phyloP scores from a whole-genome alignment of 768 basidiomycete genomes.

The Auricularia heimuer region DNA sequence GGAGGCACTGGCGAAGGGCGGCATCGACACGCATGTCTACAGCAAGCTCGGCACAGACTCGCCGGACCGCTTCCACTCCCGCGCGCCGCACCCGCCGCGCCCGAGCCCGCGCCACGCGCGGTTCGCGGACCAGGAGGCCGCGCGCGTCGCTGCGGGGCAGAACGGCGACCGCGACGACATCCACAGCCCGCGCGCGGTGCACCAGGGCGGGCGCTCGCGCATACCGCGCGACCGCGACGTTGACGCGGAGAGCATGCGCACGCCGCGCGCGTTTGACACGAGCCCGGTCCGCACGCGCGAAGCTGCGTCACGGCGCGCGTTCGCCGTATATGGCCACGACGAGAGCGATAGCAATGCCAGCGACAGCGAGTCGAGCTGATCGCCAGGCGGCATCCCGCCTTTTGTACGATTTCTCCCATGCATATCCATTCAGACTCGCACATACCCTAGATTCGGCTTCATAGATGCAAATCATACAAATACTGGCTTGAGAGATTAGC shows the following conservation, averaged over 20 bases:
- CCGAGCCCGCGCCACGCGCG: conserved; percentile 40
- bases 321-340: conserved; percentile 83
- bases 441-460: not conserved
- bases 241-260: conserved; percentile 45
- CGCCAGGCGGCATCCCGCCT: too few relatives aligned
- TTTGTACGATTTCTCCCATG: too few relatives aligned
- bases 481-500: too few relatives aligned
- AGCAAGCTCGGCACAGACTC: conserved; percentile 45
- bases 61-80: conserved; percentile 44
- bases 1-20: conserved; percentile 11
- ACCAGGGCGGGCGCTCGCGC: conserved; percentile 38
- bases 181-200: conserved; percentile 24
- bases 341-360: conserved; percentile 81
- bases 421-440: not conserved
- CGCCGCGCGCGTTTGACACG: conserved; percentile 44
- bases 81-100: conserved; percentile 38
- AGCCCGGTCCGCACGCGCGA: conserved; percentile 5
- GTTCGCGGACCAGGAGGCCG: conserved; percentile 28
- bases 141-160: conserved; percentile 27
- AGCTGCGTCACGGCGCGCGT: conserved; percentile 36
- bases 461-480: too few relatives aligned
- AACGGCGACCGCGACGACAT: conserved; percentile 46
- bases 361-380: conserved; percentile 40
- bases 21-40: conserved; percentile 18
- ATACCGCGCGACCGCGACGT: conserved; percentile 53